phyloP scores from a whole-genome alignment of 371 early-diverging fungal species.

The Chytridiales sp. region DNA sequence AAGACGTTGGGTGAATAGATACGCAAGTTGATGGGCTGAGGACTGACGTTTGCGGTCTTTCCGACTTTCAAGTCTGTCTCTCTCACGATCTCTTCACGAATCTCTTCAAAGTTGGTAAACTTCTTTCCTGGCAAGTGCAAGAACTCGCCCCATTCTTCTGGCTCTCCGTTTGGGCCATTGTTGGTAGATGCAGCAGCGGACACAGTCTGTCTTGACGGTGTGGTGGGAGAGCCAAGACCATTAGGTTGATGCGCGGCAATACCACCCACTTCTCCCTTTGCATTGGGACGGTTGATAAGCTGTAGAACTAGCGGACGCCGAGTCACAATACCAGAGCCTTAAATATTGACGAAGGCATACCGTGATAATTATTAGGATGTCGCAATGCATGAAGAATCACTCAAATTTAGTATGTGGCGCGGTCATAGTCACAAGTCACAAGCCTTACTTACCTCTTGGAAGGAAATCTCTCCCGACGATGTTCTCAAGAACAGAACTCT shows the following conservation, averaged over 20 bases:
- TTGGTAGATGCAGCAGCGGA: constrained; percentile 17
- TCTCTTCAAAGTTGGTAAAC: constrained; percentile 90
- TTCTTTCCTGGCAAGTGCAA: constrained; percentile 91
- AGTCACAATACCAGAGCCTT: constrained; percentile 88
- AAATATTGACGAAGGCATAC: constrained; percentile 1
- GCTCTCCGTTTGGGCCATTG: constrained; percentile 49
- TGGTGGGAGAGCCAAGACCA: constrained; percentile 19
- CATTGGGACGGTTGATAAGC: constrained; percentile 83
- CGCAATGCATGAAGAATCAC: constrained; percentile 2
- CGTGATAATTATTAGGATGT: constrained; percentile 1
- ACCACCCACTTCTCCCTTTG: constrained; percentile 46
- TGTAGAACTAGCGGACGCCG: constrained; percentile 94
- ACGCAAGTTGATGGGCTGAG: constrained; percentile 92
- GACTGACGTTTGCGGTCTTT: constrained; percentile 72
- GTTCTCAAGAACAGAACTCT: constrained; percentile 98
- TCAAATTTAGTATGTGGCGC: too few species aligned
- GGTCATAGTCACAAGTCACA: constrained; percentile 1
- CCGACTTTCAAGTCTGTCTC: constrained; percentile 87
- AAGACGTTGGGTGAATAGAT: constrained; percentile 94
- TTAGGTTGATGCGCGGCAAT: constrained; percentile 39
- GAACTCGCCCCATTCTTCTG: constrained; percentile 96
- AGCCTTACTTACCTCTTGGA: constrained; percentile 76
- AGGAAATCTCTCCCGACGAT: constrained; percentile 98
- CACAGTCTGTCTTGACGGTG: background rate
- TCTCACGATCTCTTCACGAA: constrained; percentile 88